A percentile compares a stretch with the other conserved stretches of the same genome.
These are phyloP conservation scores for Yamadazyma pseudoaaseri DNA, from an alignment of 1,139 yeast genomes.

Conservation along the genomic window DNA sequence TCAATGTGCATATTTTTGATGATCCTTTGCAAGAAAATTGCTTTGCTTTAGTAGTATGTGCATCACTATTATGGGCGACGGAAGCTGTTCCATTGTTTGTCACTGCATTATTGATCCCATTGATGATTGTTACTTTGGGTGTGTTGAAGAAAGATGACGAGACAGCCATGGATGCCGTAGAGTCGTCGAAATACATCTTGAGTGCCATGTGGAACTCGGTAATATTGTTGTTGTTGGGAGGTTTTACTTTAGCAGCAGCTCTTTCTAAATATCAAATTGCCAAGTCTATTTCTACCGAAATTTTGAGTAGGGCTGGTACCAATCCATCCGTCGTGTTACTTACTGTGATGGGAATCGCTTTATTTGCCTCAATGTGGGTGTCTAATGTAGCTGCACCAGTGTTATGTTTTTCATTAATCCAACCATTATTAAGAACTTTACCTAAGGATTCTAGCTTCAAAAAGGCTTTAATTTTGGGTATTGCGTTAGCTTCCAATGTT, in stretches of 20 bases:
- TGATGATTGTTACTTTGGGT: conserved; percentile 69
- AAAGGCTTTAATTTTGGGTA: conserved; percentile 65
- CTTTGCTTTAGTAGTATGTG: conserved; percentile 65
- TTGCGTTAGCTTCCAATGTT: conserved; percentile 68
- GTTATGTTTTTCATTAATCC: conserved; percentile 82
- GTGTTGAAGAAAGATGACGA: conserved; percentile 60
- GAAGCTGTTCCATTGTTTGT: conserved; percentile 88
- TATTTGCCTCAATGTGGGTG: conserved; percentile 91
- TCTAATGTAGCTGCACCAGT: conserved; percentile 97
- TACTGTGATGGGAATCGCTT: conserved; percentile 81
- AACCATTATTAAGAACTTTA: conserved; percentile 64
- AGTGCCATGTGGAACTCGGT: conserved; percentile 95
- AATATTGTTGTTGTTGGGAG: conserved; percentile 84
- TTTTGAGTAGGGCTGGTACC: conserved; percentile 80
- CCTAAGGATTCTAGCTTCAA: conserved; percentile 62
- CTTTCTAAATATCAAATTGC: conserved; percentile 88
- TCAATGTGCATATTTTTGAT: conserved; percentile 55
- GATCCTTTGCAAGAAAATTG: conserved; percentile 63
- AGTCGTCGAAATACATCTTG: conserved; percentile 74
- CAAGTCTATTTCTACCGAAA: conserved; percentile 75
- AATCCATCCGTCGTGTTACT: conserved; percentile 75
- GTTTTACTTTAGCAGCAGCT: conserved; percentile 93
- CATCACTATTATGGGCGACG: conserved; percentile 78
- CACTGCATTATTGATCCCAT: conserved; percentile 79
- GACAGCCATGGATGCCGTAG: conserved; percentile 57